Evolutionary conservation across 441 rosid genomes (phyloP).

Genomic region (Jatropha podagrica): DNA sequence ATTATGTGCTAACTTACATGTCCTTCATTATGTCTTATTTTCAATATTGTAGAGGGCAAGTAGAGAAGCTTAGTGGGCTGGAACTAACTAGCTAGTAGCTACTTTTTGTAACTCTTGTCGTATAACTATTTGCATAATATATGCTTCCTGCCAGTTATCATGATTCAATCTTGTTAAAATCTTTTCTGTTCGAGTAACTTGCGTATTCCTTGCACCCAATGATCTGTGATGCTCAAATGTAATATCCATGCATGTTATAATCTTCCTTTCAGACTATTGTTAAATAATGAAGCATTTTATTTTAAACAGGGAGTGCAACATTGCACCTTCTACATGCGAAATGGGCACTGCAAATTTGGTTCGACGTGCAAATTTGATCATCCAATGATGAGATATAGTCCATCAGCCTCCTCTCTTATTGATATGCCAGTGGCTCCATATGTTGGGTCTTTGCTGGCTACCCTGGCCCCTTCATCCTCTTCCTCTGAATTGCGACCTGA

Average conservation of each 20-base stretch:
- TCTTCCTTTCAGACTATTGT: background rate
- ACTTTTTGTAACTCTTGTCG: background rate
- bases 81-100: background rate
- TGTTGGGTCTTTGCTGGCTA: constrained; percentile 64
- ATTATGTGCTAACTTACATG: background rate
- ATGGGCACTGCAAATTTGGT: constrained; percentile 87
- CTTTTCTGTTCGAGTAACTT: background rate
- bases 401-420: constrained; percentile 75
- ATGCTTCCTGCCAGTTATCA: too few species aligned
- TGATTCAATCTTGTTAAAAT: background rate
- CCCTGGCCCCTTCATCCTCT: constrained; percentile 57
- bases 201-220: background rate
- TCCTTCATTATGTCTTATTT: background rate
- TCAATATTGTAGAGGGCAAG: background rate
- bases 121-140: background rate
- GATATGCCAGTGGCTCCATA: constrained; percentile 84
- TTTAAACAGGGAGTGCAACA: constrained; percentile 59
- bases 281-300: background rate
- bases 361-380: constrained; percentile 84
- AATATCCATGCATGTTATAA: background rate
- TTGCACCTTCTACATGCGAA: constrained; percentile 78
- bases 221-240: constrained; percentile 8
- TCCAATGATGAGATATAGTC: constrained; percentile 70
- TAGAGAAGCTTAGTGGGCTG: background rate
- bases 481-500: constrained; percentile 57